A percentile compares a stretch with the other conserved stretches of the same genome.
Conservation (phyloP, 768 basidiomycete genomes). For the Pisolithus sp. region DNA sequence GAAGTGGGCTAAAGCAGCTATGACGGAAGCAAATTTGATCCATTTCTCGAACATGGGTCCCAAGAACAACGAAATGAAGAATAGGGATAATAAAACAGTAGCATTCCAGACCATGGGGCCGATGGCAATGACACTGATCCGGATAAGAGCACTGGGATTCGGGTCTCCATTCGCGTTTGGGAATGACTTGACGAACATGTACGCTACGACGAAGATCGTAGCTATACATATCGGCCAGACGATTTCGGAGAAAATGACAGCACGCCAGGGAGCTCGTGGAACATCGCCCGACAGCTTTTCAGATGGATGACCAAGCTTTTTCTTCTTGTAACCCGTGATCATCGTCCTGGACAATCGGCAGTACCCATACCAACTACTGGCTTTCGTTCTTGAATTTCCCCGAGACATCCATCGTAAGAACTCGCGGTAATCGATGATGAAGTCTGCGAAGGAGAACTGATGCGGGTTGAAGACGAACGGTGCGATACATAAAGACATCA, state of each 20-base stretch:
- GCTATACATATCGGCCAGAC: slow-evolving; percentile 75
- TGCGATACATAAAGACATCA: slow-evolving; percentile 89
- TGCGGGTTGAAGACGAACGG: slow-evolving; percentile 99
- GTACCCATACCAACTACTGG: slow-evolving; percentile 99
- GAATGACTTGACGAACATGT: slow-evolving; percentile 94
- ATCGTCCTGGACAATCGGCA: slow-evolving; percentile 94
- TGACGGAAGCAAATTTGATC: slow-evolving; percentile 83
- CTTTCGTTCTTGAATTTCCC: slow-evolving; percentile 93
- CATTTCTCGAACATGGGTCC: slow-evolving; percentile 85
- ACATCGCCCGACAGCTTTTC: slow-evolving; percentile 95
- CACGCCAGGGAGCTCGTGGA: slow-evolving; percentile 82
- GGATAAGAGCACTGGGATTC: slow-evolving; percentile 79
- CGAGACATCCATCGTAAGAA: slow-evolving; percentile 99
- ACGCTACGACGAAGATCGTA: slow-evolving; percentile 71
- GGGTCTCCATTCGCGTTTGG: slow-evolving; percentile 53
- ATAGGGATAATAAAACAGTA: slow-evolving; percentile 72
- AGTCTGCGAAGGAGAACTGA: slow-evolving; percentile 95
- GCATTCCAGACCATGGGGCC: slow-evolving; percentile 97
- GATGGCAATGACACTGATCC: slow-evolving; percentile 81
- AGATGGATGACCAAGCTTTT: slow-evolving; percentile 94
- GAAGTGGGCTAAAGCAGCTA: slow-evolving; percentile 89
- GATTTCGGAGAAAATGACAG: slow-evolving; percentile 80
- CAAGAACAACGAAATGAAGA: slow-evolving; percentile 88
- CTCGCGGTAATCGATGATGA: slow-evolving; percentile 98
- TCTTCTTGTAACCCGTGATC: slow-evolving; percentile 99